Percentiles rank a stretch among this genome's conserved stretches.
Conservation (phyloP, 2,329 filamentous ascomycete genomes). For the Berkeleyomyces rouxiae region DNA sequence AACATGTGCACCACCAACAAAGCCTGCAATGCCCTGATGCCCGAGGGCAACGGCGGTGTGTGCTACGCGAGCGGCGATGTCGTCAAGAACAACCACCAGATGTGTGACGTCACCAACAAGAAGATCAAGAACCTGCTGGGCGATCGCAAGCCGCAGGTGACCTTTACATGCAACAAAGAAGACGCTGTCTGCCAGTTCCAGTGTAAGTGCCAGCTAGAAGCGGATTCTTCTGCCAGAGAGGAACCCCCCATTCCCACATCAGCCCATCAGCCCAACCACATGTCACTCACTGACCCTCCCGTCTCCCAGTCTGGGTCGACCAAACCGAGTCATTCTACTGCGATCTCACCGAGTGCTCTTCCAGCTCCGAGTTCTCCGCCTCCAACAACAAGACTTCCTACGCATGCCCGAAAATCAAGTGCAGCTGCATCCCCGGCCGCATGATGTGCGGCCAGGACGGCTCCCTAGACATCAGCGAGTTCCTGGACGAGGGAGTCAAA, state of each 20-base stretch:
- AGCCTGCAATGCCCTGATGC: slow-evolving; percentile 79
- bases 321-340: slow-evolving; percentile 93
- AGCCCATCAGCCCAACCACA: too few species aligned
- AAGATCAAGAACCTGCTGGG: slow-evolving; percentile 82
- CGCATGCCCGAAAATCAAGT: slow-evolving; percentile 68
- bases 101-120: slow-evolving; percentile 91
- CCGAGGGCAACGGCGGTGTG: slow-evolving; percentile 61
- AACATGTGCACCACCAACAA: slow-evolving; percentile 77
- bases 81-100: slow-evolving; percentile 89
- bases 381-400: slow-evolving; percentile 70
- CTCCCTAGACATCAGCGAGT: slow-evolving; percentile 83
- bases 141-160: slow-evolving; percentile 76
- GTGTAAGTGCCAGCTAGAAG: slow-evolving; percentile 37
- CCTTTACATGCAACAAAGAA: slow-evolving; percentile 73
- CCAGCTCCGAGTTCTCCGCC: slow-evolving; percentile 49
- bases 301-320: slow-evolving; percentile 73
- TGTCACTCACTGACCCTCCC: background rate
- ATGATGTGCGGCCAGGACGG: slow-evolving; percentile 89
- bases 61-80: slow-evolving; percentile 87
- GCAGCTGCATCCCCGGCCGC: slow-evolving; percentile 72
- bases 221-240: too few species aligned
- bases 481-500: slow-evolving; percentile 64
- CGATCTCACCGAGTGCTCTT: slow-evolving; percentile 64
- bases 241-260: too few species aligned
- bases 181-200: slow-evolving; percentile 79